Percentiles rank a stretch among this genome's conserved stretches.
Conservation (phyloP, 169 alveolate genomes). For the Cyclospora cayetanensis region DNA sequence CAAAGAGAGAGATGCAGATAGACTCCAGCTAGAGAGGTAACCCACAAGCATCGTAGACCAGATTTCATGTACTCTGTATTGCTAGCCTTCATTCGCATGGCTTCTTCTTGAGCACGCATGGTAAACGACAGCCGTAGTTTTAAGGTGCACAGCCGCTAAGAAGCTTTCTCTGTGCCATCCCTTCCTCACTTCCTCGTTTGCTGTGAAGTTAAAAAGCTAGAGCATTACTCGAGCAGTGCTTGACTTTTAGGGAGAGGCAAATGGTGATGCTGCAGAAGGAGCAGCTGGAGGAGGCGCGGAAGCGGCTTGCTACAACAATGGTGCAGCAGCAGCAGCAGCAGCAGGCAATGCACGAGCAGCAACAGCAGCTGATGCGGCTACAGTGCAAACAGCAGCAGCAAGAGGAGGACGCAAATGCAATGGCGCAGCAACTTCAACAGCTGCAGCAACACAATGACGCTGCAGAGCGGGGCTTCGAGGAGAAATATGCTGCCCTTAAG, state of each 20-base stretch:
- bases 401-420: neutral
- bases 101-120: no score
- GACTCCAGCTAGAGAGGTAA: conserved; percentile 40
- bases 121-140: no score
- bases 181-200: no score
- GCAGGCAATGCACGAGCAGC: conserved; percentile 39
- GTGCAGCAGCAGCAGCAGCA: conserved; percentile 45
- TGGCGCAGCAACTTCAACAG: conserved; percentile 38
- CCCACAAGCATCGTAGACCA: no score
- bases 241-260: conserved; percentile 24
- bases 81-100: no score
- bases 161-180: no score
- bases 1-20: conserved; percentile 20
- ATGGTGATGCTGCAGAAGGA: conserved; percentile 38
- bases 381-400: conserved; percentile 45
- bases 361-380: conserved; percentile 22
- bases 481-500: conserved; percentile 12
- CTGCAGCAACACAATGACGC: conserved; percentile 22
- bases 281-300: conserved; percentile 37
- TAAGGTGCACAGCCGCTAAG: no score
- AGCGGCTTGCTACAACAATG: conserved; percentile 18
- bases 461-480: conserved; percentile 34
- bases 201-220: no score
- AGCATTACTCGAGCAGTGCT: no score
- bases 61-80: no score